Evolutionary conservation across 768 basidiomycete species (phyloP), one percentile per base, ranked within the genome.

Genomic region (Boletus pseudopeckii): DNA sequence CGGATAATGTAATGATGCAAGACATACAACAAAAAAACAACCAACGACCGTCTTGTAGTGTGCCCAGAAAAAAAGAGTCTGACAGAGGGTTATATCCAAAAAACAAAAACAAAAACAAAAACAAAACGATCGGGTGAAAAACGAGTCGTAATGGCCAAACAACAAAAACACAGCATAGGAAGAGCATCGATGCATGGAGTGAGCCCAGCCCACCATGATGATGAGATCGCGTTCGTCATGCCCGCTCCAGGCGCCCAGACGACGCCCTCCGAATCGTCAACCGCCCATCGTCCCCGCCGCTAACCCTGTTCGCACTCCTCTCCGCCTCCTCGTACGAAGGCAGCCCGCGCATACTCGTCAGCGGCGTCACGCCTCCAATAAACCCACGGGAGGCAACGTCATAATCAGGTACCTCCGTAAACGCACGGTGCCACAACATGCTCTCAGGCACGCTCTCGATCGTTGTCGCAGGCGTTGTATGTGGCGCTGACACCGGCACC

Each of bases 311-410:
- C 42, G 38, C 52, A 22, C 28, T 40, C 55, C 63, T 48, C 45
- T 67, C 64, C 11, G 81, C 81, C 65, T 92, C 92, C 60, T 91
- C 92, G 61, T 98, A 98, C 37, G 85, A 89, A 44, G 95, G 95
- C 60, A 96, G 65, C 7, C 89, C 92, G 26, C 74, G 76, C 75
- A 86, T 77, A 61, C 88, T 86, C 62, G 78, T 78, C 64, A 93
- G 70, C 15, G 96, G 93, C 10, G 88, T 85, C n/a, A 95, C 86
- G 6, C 94, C 93, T 7, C 94, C 94, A 26, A 95, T 78, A 71
- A 95, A 96, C 7, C 93, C 94, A 14, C 88, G 76, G 56, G 86
- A 83, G 3, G 95, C 92, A 43, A 90, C 79, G 18, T 79, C 79
- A 69, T 98, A 98, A 59, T 90, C 84, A 1, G 96, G 96, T 17